Evolutionary conservation across 768 basidiomycete genomes (phyloP).

Genomic region (Suillus subaureus): DNA sequence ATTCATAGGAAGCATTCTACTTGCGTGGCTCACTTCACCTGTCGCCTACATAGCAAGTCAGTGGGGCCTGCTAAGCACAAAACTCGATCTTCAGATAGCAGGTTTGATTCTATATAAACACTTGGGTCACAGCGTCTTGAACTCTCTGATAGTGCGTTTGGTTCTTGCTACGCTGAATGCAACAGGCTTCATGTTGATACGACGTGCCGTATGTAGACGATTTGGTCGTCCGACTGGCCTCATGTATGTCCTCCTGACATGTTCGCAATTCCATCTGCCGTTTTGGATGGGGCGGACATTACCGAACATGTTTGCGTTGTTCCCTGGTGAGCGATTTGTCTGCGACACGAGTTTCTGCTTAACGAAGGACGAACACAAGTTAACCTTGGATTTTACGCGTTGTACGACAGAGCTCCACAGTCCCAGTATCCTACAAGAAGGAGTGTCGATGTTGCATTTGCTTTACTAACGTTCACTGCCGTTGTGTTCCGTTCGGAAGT

Average conservation of each 20-base stretch:
- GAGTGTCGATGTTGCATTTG: slow-evolving; percentile 47
- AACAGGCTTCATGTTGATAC: slow-evolving; percentile 59
- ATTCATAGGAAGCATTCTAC: slow-evolving; percentile 74
- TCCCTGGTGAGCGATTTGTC: slow-evolving; percentile 59
- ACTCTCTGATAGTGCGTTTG: slow-evolving; percentile 60
- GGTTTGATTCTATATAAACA: slow-evolving; percentile 44
- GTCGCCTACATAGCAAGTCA: slow-evolving; percentile 43
- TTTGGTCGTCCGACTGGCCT: slow-evolving; percentile 62
- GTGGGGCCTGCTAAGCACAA: slow-evolving; percentile 49
- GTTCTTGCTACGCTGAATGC: slow-evolving; percentile 70
- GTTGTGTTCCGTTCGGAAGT: slow-evolving; percentile 84
- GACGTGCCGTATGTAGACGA: slow-evolving; percentile 59
- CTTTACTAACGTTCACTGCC: slow-evolving; percentile 64
- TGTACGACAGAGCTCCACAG: slow-evolving; percentile 42
- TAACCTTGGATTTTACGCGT: slow-evolving; percentile 56
- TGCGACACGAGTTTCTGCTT: neutral
- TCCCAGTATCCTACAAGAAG: slow-evolving; percentile 38
- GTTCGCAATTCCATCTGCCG: slow-evolving; percentile 86
- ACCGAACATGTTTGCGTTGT: slow-evolving; percentile 91
- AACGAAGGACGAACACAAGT: slow-evolving; percentile 40
- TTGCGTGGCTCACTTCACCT: slow-evolving; percentile 61
- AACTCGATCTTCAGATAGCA: slow-evolving; percentile 70
- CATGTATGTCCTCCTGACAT: slow-evolving; percentile 68
- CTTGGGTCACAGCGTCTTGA: slow-evolving; percentile 1
- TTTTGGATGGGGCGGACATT: slow-evolving; percentile 95